A percentile compares a stretch with the other conserved stretches of the same genome.
These are phyloP conservation scores for Starmerella kuoi DNA, from an alignment of 805 yeast species.

Conservation along the genomic window DNA sequence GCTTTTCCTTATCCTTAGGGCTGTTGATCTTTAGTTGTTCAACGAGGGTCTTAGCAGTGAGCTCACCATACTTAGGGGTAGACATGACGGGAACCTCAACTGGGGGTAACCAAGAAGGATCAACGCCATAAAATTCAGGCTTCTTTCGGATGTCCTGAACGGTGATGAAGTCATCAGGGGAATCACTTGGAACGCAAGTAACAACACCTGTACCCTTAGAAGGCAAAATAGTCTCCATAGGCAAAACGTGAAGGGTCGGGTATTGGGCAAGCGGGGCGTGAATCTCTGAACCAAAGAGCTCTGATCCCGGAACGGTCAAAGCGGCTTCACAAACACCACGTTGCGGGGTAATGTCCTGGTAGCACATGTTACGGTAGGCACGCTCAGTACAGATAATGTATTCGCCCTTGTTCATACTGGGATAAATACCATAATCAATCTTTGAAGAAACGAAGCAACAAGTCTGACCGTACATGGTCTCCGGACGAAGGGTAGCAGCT, in stretches of 20 bases:
- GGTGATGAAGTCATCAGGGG: conserved; percentile 94
- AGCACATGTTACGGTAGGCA: conserved; percentile 94
- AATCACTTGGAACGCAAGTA: conserved; percentile 97
- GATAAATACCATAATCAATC: conserved; percentile 81
- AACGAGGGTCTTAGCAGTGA: conserved; percentile 72
- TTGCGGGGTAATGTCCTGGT: conserved; percentile 79
- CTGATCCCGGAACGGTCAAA: conserved; percentile 51
- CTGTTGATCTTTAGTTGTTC: conserved; percentile 84
- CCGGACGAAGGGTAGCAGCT: conserved; percentile 97
- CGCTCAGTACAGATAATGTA: conserved; percentile 81
- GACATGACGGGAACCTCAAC: conserved; percentile 41
- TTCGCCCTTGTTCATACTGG: conserved; percentile 60
- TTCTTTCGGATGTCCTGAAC: conserved; percentile 71
- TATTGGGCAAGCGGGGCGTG: conserved; percentile 68
- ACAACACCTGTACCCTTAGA: conserved; percentile 98
- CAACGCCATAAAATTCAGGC: conserved; percentile 78
- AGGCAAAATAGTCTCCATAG: conserved; percentile 95
- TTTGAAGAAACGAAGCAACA: conserved; percentile 96
- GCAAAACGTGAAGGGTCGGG: conserved; percentile 66
- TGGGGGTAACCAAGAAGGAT: conserved; percentile 67
- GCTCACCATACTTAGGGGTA: conserved; percentile 79
- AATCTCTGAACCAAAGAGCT: conserved; percentile 75
- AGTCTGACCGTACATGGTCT: conserved; percentile 97
- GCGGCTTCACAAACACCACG: conserved; percentile 66
- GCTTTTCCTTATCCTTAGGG: conserved; percentile 77